Conservation (phyloP, 208 protist species). For the Crithidia mellificae region DNA sequence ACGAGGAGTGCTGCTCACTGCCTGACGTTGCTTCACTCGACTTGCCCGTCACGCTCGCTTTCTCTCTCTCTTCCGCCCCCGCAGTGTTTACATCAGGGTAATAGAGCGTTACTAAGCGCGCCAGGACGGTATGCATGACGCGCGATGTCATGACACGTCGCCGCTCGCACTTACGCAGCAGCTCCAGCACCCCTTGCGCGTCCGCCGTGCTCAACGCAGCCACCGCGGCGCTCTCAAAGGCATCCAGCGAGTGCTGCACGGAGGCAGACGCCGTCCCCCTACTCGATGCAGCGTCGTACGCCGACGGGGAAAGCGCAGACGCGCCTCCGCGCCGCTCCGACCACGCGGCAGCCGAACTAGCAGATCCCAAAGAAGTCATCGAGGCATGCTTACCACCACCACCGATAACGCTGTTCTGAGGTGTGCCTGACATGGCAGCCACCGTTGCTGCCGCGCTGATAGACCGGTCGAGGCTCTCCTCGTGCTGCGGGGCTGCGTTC, state of each 20-base stretch:
- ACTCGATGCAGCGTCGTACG: neutral
- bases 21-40: neutral
- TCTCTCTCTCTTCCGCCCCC: neutral
- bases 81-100: constrained; percentile 21
- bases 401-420: no score
- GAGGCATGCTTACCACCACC: neutral
- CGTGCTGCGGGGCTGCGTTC: constrained; percentile 22
- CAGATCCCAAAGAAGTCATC: no score
- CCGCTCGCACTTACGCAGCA: constrained; percentile 68
- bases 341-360: no score
- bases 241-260: constrained; percentile 37
- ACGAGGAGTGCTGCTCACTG: neutral
- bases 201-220: constrained; percentile 43
- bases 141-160: constrained; percentile 59
- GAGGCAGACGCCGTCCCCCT: neutral
- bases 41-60: neutral
- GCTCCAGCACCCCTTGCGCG: constrained; percentile 47
- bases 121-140: constrained; percentile 53
- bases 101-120: constrained; percentile 48
- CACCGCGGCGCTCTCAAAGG: constrained; percentile 50
- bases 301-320: no score
- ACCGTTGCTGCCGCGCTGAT: constrained; percentile 28
- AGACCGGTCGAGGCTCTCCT: constrained; percentile 25
- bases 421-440: constrained; percentile 17
- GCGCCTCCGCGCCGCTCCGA: no score